phyloP scores from a whole-genome alignment of 129 eudicot species.

The Smallanthus sonchifolius region DNA sequence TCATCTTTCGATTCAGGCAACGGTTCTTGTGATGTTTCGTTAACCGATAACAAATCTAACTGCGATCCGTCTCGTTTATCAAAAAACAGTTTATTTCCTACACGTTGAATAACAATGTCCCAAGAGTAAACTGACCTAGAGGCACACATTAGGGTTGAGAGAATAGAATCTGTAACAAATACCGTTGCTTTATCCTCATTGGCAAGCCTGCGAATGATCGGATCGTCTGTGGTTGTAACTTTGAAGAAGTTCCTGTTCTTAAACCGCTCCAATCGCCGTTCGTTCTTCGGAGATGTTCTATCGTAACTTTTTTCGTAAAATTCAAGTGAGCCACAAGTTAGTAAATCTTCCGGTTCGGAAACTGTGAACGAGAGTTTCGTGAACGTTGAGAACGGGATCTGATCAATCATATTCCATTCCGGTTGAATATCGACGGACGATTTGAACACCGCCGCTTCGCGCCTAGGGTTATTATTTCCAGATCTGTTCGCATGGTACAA shows the following conservation, averaged over 20 bases:
- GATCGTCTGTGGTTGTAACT: conserved; percentile 81
- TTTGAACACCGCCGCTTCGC: conserved; percentile 65
- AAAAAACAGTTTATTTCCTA: conserved; percentile 77
- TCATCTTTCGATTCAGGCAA: conserved; percentile 82
- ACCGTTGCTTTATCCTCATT: conserved; percentile 85
- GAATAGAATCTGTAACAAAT: conserved; percentile 63
- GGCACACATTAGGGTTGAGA: conserved; percentile 72
- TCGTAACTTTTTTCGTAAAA: conserved; percentile 60
- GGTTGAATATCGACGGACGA: conserved; percentile 84
- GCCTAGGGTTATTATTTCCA: conserved; percentile 39
- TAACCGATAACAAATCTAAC: conserved; percentile 69
- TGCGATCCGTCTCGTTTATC: conserved; percentile 94
- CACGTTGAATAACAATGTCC: conserved; percentile 92
- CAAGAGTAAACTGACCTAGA: conserved; percentile 79
- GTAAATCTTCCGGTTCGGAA: conserved; percentile 67
- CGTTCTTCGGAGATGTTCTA: conserved; percentile 59
- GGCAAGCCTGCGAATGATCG: conserved; percentile 58
- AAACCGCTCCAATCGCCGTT: conserved; percentile 60
- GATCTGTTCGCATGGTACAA: conserved; percentile 47
- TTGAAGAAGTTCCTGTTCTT: conserved; percentile 69
- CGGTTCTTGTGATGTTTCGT: conserved; percentile 84
- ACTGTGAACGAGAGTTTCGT: conserved; percentile 58
- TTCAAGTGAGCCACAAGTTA: conserved; percentile 61
- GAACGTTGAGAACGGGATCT: conserved; percentile 74
- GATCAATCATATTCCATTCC: conserved; percentile 93